phyloP scores from a whole-genome alignment of 2,329 filamentous ascomycete species.

The Beauveria scarabaeidicola region DNA sequence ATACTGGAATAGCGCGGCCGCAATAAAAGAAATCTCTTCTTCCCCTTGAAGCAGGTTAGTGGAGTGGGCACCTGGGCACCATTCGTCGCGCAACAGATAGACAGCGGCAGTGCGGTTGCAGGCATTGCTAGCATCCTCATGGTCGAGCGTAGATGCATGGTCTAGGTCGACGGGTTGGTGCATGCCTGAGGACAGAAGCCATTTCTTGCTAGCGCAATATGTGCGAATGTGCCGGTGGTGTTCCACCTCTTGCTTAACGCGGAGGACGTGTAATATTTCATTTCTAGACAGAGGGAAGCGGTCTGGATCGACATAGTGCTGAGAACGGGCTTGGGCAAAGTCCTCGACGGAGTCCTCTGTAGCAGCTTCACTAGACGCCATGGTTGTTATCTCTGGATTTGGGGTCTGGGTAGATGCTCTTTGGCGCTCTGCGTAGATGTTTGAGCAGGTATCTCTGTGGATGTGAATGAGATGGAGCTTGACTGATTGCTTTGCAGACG shows the following conservation, averaged over 20 bases:
- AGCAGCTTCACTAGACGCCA: too few relatives aligned
- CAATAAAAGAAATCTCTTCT: background rate
- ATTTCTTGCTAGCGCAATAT: background rate
- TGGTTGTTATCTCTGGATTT: too few relatives aligned
- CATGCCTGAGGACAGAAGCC: background rate
- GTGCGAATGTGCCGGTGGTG: background rate
- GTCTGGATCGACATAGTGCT: background rate
- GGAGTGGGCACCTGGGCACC: too few relatives aligned
- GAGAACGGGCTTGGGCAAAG: too few relatives aligned
- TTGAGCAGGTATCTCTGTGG: too few relatives aligned
- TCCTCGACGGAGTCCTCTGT: too few relatives aligned
- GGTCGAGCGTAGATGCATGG: background rate
- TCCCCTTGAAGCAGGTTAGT: background rate
- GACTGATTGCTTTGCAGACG: too few relatives aligned
- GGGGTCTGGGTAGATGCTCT: too few relatives aligned
- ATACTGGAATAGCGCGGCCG: background rate
- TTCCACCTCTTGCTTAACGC: background rate
- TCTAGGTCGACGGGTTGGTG: background rate
- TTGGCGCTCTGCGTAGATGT: too few relatives aligned
- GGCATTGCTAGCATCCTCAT: constrained; percentile 1
- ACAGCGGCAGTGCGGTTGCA: constrained; percentile 2
- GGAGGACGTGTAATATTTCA: background rate
- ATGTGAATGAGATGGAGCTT: too few relatives aligned
- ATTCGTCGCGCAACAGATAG: constrained; percentile 1
- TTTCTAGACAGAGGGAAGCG: background rate